Percentiles rank a stretch among this genome's conserved stretches.
Conservation (phyloP, 2,329 filamentous ascomycete species). For the Colletotrichum sansevieriae region DNA sequence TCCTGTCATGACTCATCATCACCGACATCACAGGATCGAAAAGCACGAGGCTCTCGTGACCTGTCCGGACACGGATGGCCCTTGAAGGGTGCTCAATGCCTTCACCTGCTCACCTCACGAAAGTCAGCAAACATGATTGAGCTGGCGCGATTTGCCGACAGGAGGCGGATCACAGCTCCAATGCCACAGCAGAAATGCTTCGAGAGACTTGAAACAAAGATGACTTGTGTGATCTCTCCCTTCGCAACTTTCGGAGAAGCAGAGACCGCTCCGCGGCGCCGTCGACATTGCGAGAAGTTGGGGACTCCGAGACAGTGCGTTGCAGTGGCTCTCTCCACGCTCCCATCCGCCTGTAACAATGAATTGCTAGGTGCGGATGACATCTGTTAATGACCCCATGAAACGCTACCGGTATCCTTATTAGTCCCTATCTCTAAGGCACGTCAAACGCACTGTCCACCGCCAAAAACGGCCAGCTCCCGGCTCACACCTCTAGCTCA, state of each 20-base stretch:
- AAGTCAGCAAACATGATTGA: too few species aligned
- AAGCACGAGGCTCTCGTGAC: too few species aligned
- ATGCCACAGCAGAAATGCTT: too few species aligned
- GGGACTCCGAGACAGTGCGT: slow-evolving; percentile 35
- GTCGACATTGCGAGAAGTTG: not conserved
- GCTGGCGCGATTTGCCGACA: too few species aligned
- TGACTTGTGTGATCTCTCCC: not conserved
- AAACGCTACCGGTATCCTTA: not conserved
- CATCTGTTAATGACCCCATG: slow-evolving; percentile 14
- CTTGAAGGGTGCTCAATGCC: too few species aligned
- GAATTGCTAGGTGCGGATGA: slow-evolving; percentile 13
- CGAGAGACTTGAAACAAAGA: not conserved
- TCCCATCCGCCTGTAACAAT: not conserved
- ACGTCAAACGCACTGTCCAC: slow-evolving; percentile 18
- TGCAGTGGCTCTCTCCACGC: not conserved
- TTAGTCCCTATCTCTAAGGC: slow-evolving; percentile 18
- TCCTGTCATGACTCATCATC: not conserved
- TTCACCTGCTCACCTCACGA: too few species aligned
- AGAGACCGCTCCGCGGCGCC: not conserved
- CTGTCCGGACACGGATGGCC: too few species aligned
- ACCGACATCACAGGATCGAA: not conserved
- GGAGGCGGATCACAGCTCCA: too few species aligned
- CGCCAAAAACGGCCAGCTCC: slow-evolving; percentile 4
- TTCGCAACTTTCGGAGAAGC: not conserved
- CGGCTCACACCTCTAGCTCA: too few species aligned